Conservation (phyloP, 192 early-diverging fungal species). For the Coemansia biformis region DNA sequence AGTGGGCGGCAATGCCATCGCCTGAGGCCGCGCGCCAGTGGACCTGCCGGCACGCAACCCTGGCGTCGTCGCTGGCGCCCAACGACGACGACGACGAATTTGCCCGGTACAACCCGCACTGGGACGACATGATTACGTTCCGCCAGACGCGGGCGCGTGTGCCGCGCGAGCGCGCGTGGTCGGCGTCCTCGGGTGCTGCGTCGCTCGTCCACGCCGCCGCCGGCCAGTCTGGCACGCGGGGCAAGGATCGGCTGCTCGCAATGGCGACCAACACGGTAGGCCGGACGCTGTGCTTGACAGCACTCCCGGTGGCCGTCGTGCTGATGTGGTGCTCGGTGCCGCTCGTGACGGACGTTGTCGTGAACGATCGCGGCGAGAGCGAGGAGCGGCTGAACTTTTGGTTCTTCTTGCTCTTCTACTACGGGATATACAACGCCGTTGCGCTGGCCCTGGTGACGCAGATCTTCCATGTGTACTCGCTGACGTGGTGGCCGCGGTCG, state of each 20-base stretch:
- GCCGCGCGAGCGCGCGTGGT: conserved; percentile 49
- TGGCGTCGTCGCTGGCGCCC: conserved; percentile 16
- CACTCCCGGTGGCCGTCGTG: conserved; percentile 52
- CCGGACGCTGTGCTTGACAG: conserved; percentile 42
- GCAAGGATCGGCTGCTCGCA: conserved; percentile 21
- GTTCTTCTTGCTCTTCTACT: conserved; percentile 75
- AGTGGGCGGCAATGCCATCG: conserved; percentile 13
- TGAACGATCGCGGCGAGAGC: not conserved
- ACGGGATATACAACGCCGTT: conserved; percentile 69
- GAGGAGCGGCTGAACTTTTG: conserved; percentile 61
- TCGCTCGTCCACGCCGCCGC: not conserved
- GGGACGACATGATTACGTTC: conserved; percentile 56
- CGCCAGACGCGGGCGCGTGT: conserved; percentile 43
- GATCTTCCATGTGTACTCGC: conserved; percentile 70
- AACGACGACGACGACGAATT: conserved; percentile 27
- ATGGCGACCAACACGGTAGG: conserved; percentile 47
- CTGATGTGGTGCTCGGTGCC: conserved; percentile 58
- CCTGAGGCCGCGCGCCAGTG: conserved; percentile 15
- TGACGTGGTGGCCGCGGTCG: conserved; percentile 73
- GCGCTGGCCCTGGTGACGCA: conserved; percentile 68
- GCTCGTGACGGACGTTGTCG: conserved; percentile 41
- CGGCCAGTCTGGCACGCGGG: conserved; percentile 11
- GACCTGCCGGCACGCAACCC: conserved; percentile 25
- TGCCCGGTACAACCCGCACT: conserved; percentile 46
- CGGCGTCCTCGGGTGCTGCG: conserved; percentile 23